These are phyloP conservation scores for Hortaea sp. DNA, from an alignment of 2,329 filamentous ascomycete species.

Conservation along the genomic window DNA sequence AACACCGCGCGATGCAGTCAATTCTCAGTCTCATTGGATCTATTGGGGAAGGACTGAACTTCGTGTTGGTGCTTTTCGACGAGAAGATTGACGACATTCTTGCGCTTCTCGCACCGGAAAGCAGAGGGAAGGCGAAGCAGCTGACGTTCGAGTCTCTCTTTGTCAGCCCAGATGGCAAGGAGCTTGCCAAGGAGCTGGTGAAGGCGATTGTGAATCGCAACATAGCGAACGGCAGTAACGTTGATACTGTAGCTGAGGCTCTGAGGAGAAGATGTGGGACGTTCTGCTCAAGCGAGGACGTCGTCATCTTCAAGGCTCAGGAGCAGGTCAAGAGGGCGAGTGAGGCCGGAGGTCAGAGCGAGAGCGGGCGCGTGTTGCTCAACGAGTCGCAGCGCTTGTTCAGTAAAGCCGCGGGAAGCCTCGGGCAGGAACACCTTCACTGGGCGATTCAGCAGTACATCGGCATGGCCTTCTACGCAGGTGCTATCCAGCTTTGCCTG, in stretches of 20 bases:
- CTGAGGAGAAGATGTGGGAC: constrained; percentile 83
- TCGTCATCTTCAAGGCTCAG: constrained; percentile 96
- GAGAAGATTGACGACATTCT: constrained; percentile 87
- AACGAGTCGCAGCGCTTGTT: constrained; percentile 86
- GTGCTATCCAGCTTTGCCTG: constrained; percentile 79
- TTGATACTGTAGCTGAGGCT: constrained; percentile 95
- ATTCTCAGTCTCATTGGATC: constrained; percentile 76
- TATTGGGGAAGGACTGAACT: constrained; percentile 93
- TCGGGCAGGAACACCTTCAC: constrained; percentile 66
- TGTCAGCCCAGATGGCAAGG: constrained; percentile 65
- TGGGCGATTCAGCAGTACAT: constrained; percentile 72
- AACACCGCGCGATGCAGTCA: constrained; percentile 84
- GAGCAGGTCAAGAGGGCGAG: constrained; percentile 84
- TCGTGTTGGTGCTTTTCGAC: constrained; percentile 88
- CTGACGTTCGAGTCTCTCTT: constrained; percentile 87
- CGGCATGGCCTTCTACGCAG: constrained; percentile 73
- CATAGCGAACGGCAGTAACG: constrained; percentile 91
- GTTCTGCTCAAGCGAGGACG: constrained; percentile 95
- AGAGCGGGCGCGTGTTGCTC: constrained; percentile 65
- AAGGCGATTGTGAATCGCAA: constrained; percentile 98
- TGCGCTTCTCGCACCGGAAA: constrained; percentile 58
- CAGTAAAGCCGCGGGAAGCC: constrained; percentile 72
- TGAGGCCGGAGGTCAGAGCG: constrained; percentile 65
- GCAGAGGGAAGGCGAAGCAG: constrained; percentile 58
- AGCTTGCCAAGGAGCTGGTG: constrained; percentile 85